Conservation (phyloP, 192 early-diverging fungal genomes). For the Lobosporangium transversale region DNA sequence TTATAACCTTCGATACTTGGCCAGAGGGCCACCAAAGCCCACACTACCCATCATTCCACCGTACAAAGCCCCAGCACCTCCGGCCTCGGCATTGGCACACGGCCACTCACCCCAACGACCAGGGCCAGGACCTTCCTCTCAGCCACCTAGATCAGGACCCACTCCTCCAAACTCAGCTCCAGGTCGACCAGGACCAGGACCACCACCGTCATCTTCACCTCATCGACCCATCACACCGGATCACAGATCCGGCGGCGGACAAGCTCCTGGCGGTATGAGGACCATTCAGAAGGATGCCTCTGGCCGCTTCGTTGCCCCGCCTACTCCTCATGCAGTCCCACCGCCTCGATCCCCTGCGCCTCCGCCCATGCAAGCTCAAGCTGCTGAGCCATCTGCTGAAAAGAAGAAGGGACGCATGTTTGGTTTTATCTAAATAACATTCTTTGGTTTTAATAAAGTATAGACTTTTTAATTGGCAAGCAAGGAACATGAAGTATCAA, state of each 20-base stretch:
- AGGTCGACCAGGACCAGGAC: conserved; percentile 1
- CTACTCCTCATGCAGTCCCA: conserved; percentile 4
- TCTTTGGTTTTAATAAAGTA: too few relatives aligned
- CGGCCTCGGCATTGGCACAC: too few relatives aligned
- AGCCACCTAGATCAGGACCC: conserved; percentile 6
- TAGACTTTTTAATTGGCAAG: too few relatives aligned
- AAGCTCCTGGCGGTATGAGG: conserved; percentile 27
- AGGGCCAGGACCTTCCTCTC: conserved; percentile 10
- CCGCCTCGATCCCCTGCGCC: conserved; percentile 30
- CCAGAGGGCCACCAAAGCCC: conserved; percentile 55
- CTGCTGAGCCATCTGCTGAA: conserved; percentile 9
- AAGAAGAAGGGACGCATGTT: conserved; percentile 43
- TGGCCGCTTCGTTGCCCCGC: conserved; percentile 40
- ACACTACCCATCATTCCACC: conserved; percentile 51
- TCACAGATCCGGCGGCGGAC: background rate
- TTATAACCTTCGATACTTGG: conserved; percentile 69
- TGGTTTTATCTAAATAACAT: conserved; percentile 45
- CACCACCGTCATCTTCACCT: conserved; percentile 10
- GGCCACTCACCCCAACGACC: too few relatives aligned
- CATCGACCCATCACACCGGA: conserved; percentile 31
- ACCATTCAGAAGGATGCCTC: conserved; percentile 51
- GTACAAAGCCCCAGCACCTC: conserved; percentile 26
- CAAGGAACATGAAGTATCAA: too few relatives aligned
- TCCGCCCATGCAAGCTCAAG: conserved; percentile 5
- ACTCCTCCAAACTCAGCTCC: conserved; percentile 1